Evolutionary conservation across 257 asterid species (phyloP).

Genomic region (Solanum appendiculatum): DNA sequence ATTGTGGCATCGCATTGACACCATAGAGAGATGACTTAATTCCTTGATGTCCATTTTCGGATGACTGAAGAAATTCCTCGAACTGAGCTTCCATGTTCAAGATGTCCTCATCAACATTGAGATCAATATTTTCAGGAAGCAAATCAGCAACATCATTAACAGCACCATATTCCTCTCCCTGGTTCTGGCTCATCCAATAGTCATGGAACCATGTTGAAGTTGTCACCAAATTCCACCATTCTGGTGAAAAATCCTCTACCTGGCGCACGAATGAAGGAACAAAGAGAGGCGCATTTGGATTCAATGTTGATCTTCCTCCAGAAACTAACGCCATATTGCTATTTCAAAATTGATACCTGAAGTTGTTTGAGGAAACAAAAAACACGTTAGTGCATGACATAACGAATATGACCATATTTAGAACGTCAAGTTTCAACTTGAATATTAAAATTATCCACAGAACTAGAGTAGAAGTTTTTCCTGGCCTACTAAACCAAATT

Average conservation of each 20-base stretch:
- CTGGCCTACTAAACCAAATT: not conserved
- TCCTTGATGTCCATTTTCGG: conserved; percentile 29
- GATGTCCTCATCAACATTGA: conserved; percentile 72
- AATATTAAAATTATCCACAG: not conserved
- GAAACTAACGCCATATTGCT: conserved; percentile 68
- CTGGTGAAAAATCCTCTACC: conserved; percentile 93
- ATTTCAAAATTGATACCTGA: conserved; percentile 1
- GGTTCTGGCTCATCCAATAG: conserved; percentile 75
- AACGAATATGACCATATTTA: not conserved
- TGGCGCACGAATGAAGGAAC: conserved; percentile 73
- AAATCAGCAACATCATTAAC: conserved; percentile 21
- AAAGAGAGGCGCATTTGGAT: conserved; percentile 76
- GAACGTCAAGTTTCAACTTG: not conserved
- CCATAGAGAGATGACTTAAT: conserved; percentile 7
- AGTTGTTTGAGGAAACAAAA: not conserved
- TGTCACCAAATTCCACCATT: conserved; percentile 86
- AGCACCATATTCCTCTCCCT: conserved; percentile 36
- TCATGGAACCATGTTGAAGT: conserved; percentile 77
- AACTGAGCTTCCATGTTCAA: conserved; percentile 79
- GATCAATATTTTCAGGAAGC: conserved; percentile 76
- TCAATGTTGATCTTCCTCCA: conserved; percentile 63
- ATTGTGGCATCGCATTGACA: conserved; percentile 12
- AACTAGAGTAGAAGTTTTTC: not conserved
- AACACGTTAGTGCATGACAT: not conserved
- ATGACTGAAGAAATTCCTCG: conserved; percentile 68